These are phyloP conservation scores for Epicoccum sorghinum DNA, from an alignment of 2,329 filamentous ascomycete species.

Conservation along the genomic window DNA sequence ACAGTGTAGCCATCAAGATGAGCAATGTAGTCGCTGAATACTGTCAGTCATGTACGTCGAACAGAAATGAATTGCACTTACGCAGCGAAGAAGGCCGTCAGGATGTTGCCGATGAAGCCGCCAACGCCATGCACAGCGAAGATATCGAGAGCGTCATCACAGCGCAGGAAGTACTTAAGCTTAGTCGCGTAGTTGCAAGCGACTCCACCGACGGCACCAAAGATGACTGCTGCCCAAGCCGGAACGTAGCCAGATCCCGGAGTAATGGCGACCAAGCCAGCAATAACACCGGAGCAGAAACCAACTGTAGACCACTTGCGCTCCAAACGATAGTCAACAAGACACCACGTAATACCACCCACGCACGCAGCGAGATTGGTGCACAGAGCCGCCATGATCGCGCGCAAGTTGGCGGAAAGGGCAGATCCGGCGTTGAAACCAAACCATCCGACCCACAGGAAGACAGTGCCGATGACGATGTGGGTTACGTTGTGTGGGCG, in stretches of 20 bases:
- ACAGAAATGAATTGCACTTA: conserved; percentile 43
- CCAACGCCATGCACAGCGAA: conserved; percentile 67
- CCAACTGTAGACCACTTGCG: conserved; percentile 92
- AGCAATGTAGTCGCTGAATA: conserved; percentile 72
- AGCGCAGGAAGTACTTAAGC: conserved; percentile 80
- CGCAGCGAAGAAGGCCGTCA: conserved; percentile 78
- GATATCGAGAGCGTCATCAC: conserved; percentile 86
- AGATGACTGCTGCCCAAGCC: conserved; percentile 81
- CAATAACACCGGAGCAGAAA: conserved; percentile 89
- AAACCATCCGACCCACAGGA: conserved; percentile 95
- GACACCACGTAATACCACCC: conserved; percentile 86
- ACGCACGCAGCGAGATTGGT: conserved; percentile 85
- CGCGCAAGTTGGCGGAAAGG: conserved; percentile 79
- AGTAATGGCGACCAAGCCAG: conserved; percentile 86
- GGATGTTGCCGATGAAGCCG: conserved; percentile 63
- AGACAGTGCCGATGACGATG: conserved; percentile 89
- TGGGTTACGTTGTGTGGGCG: conserved; percentile 92
- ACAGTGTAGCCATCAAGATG: conserved; percentile 72
- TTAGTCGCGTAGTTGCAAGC: conserved; percentile 91
- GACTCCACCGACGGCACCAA: conserved; percentile 75
- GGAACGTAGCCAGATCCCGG: conserved; percentile 87
- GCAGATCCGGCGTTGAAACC: conserved; percentile 92
- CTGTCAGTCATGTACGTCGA: not conserved
- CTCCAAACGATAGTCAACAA: conserved; percentile 87
- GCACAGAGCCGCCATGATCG: conserved; percentile 83